Evolutionary conservation across 108 stramenopile genomes (phyloP).

Genomic region (Pseudonitzschia delicatissima): DNA sequence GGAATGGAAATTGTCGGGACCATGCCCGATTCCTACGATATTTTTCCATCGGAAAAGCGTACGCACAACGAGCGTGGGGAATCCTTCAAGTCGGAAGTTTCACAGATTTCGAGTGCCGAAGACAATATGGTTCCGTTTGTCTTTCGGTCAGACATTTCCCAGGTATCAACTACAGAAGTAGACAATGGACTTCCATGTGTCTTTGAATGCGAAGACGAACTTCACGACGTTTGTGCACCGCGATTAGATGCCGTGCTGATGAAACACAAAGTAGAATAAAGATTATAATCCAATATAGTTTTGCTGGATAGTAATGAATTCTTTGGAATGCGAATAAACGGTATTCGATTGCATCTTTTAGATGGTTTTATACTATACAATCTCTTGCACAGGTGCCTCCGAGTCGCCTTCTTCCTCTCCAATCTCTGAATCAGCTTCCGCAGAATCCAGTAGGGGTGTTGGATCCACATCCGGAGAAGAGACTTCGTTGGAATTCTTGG

Average conservation of each 20-base stretch:
- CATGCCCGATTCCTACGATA: conserved; percentile 23
- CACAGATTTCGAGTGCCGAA: no score
- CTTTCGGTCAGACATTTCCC: no score
- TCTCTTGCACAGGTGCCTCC: background rate
- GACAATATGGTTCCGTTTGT: no score
- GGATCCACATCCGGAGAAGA: conserved; percentile 15
- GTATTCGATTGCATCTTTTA: no score
- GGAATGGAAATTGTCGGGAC: conserved; percentile 30
- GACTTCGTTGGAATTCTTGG: background rate
- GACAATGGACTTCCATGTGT: background rate
- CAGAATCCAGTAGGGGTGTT: conserved; percentile 8
- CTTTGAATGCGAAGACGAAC: background rate
- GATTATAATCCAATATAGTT: background rate
- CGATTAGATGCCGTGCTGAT: background rate
- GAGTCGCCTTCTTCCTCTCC: background rate
- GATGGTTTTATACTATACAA: background rate
- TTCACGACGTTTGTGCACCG: background rate
- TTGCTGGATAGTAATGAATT: no score
- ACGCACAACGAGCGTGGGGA: no score
- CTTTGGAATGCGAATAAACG: no score
- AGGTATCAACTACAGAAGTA: background rate
- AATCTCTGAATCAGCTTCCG: background rate
- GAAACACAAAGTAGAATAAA: conserved; percentile 3
- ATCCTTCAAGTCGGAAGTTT: no score
- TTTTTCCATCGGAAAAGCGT: no score